These are phyloP conservation scores for Wallacemonas sp. DNA, from an alignment of 208 protist species.

Conservation along the genomic window DNA sequence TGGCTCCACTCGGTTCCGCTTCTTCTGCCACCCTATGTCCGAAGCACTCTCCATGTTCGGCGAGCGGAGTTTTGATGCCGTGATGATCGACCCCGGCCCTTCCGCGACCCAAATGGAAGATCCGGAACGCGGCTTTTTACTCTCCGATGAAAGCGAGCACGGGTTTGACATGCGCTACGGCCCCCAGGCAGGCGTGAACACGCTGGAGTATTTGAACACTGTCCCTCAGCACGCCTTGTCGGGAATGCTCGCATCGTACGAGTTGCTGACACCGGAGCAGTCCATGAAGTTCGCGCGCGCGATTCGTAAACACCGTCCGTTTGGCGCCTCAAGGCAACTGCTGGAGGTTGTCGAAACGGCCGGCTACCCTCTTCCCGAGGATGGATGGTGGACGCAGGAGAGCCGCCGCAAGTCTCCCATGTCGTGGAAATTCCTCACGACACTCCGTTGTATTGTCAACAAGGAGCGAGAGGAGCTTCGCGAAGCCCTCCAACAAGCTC, in stretches of 20 bases:
- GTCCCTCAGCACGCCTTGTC: conserved; percentile 70
- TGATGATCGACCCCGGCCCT: conserved; percentile 87
- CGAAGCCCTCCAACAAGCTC: conserved; percentile 61
- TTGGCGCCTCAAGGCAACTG: conserved; percentile 42
- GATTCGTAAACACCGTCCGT: conserved; percentile 64
- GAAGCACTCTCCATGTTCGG: conserved; percentile 84
- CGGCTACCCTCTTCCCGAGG: conserved; percentile 68
- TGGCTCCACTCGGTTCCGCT: conserved; percentile 71
- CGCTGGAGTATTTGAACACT: conserved; percentile 83
- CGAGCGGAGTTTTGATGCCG: conserved; percentile 79
- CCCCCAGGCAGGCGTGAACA: conserved; percentile 34
- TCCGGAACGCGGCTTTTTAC: conserved; percentile 73
- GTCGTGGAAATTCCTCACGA: conserved; percentile 84
- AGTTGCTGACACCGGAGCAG: conserved; percentile 69
- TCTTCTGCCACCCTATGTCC: conserved; percentile 75
- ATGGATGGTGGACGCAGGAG: conserved; percentile 64
- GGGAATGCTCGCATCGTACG: conserved; percentile 51
- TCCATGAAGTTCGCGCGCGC: conserved; percentile 82
- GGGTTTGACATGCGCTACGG: conserved; percentile 86
- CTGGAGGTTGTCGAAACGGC: conserved; percentile 59
- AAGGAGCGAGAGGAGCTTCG: conserved; percentile 72
- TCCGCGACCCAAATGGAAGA: conserved; percentile 80
- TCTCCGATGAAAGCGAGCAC: conserved; percentile 71
- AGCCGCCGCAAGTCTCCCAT: conserved; percentile 75
- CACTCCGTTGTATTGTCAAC: conserved; percentile 85